Percentiles rank a stretch among this genome's conserved stretches.
These are phyloP conservation scores for Tolypocladium amazonense DNA, from an alignment of 2,329 filamentous ascomycete species.

Conservation along the genomic window DNA sequence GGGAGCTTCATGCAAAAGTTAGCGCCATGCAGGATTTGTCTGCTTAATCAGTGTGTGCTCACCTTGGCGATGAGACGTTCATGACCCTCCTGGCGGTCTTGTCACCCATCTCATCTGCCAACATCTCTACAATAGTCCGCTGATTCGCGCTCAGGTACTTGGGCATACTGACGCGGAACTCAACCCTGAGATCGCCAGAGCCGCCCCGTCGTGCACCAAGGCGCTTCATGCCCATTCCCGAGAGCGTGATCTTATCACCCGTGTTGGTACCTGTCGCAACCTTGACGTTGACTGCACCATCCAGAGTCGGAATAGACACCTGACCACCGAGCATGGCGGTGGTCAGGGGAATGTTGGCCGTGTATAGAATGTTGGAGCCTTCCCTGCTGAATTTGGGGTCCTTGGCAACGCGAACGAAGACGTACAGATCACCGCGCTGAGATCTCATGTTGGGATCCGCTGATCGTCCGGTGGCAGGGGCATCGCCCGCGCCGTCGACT, in stretches of 20 bases:
- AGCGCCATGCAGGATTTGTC: neutral
- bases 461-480: constrained; percentile 63
- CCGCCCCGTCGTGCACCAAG: constrained; percentile 56
- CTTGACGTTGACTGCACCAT: constrained; percentile 82
- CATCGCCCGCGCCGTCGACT: constrained; percentile 78
- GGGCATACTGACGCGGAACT: constrained; percentile 92
- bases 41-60: constrained; percentile 5
- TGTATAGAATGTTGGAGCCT: constrained; percentile 87
- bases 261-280: constrained; percentile 86
- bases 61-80: constrained; percentile 48
- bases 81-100: constrained; percentile 87
- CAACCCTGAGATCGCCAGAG: constrained; percentile 77
- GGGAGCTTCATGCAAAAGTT: constrained; percentile 4
- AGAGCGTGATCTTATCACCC: constrained; percentile 80
- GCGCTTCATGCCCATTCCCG: constrained; percentile 90
- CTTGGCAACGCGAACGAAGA: constrained; percentile 78
- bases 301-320: constrained; percentile 78
- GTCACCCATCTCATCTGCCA: constrained; percentile 92
- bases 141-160: constrained; percentile 90
- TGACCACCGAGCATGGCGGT: constrained; percentile 89
- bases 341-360: constrained; percentile 80
- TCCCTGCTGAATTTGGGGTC: constrained; percentile 83
- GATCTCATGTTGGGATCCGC: constrained; percentile 51
- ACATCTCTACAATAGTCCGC: constrained; percentile 84
- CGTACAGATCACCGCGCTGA: constrained; percentile 80